Conservation (phyloP, 768 basidiomycete genomes). For the Boletus sp. region DNA sequence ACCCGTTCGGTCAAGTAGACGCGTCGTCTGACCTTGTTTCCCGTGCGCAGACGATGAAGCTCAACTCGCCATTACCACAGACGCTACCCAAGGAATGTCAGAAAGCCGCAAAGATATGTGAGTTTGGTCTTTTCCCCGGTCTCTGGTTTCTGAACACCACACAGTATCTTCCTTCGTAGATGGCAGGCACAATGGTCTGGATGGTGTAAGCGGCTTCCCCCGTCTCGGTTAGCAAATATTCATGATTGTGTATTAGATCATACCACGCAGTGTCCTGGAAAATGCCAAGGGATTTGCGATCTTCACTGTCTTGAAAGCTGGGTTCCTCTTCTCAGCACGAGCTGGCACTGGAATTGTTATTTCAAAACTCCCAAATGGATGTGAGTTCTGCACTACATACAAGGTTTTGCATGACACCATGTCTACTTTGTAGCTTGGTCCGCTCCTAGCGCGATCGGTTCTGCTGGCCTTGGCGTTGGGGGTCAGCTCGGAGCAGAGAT, state of each 20-base stretch:
- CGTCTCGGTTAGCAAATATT: neutral
- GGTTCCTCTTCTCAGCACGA: constrained; percentile 67
- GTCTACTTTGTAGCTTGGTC: constrained; percentile 82
- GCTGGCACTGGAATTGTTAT: constrained; percentile 88
- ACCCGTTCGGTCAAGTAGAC: neutral
- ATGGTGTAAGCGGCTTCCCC: constrained; percentile 49
- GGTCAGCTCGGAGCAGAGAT: constrained; percentile 81
- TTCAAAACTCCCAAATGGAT: constrained; percentile 73
- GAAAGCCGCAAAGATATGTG: constrained; percentile 87
- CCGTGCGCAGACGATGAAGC: constrained; percentile 37
- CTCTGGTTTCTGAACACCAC: neutral
- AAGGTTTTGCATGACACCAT: neutral
- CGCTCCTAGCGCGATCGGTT: constrained; percentile 91
- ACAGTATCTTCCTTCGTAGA: constrained; percentile 85
- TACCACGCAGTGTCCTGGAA: constrained; percentile 53
- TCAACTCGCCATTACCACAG: constrained; percentile 50
- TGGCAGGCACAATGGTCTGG: constrained; percentile 74
- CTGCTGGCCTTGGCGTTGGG: constrained; percentile 87
- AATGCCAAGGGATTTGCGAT: constrained; percentile 80
- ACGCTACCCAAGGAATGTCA: constrained; percentile 74
- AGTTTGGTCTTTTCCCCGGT: constrained; percentile 21
- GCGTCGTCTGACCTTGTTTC: neutral
- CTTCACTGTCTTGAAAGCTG: constrained; percentile 78
- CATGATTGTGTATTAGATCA: constrained; percentile 36
- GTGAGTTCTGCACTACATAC: constrained; percentile 43